These are phyloP conservation scores for Diaporthe longicolla DNA, from an alignment of 2,329 filamentous ascomycete genomes.

Conservation along the genomic window DNA sequence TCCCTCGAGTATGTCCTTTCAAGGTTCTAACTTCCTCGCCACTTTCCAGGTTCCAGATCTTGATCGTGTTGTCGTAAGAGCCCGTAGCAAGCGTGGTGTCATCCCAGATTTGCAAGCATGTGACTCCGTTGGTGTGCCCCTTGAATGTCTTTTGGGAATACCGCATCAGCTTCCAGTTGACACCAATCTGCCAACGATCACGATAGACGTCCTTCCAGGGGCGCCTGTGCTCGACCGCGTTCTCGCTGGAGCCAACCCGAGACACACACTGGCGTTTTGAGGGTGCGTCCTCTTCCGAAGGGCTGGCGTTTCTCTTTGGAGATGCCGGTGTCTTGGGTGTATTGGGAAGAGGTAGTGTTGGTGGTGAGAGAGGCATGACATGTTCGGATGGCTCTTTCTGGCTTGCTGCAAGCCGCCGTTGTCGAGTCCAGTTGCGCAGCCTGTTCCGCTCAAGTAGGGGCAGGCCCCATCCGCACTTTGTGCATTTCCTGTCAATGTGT, in stretches of 20 bases:
- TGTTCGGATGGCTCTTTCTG: constrained; percentile 46
- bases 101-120: constrained; percentile 73
- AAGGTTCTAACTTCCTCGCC: constrained; percentile 90
- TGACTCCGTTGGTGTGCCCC: constrained; percentile 89
- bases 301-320: constrained; percentile 54
- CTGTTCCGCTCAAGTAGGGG: constrained; percentile 91
- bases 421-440: constrained; percentile 86
- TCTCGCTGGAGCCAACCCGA: constrained; percentile 43
- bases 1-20: constrained; percentile 83
- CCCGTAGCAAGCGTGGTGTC: constrained; percentile 93
- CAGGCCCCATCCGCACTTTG: constrained; percentile 95
- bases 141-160: constrained; percentile 88
- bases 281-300: constrained; percentile 45
- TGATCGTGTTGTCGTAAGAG: constrained; percentile 94
- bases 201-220: constrained; percentile 99
- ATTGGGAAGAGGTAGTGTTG: constrained; percentile 48
- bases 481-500: constrained; percentile 93
- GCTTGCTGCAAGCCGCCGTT: constrained; percentile 75
- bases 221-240: constrained; percentile 54
- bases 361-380: constrained; percentile 46
- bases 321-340: constrained; percentile 45
- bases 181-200: constrained; percentile 85
- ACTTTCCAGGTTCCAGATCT: constrained; percentile 95
- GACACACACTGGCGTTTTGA: constrained; percentile 53
- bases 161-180: constrained; percentile 96